Base-by-base conservation (phyloP, 2,329 filamentous ascomycete genomes). In the Stagonosporopsis cucurbitacearum region DNA sequence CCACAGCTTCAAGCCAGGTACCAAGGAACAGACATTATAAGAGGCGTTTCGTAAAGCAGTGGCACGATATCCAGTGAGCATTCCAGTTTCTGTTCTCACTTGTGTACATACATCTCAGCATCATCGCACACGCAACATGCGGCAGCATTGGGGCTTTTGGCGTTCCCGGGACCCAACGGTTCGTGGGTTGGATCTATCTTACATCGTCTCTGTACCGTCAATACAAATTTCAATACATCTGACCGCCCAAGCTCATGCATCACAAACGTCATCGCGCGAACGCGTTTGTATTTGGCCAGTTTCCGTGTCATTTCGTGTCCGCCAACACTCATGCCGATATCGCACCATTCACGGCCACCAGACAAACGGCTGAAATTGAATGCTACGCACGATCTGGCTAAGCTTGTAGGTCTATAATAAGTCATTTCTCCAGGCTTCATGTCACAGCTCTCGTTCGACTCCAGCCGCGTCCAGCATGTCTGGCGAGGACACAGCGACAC, bases 51-150 rank as follows among this genome's bases (percentile, higher is more conserved):
- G 52, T 40, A 55, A 57, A 57, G 54, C 40, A 54, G 39, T 57
- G 45, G 53, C 42, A 59, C 50, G 48, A 64, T 56, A 59, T 64
- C 59, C 39, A 61, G 58, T 62, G 59, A 62, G 57, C 58, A 62
- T 53, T 55, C 59, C 57, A 25, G 36, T 58, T 63, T 56, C 26
- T 50, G 33, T 63, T 65, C 55, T 51, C 54, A 56, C 54, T 47
- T 60, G 54, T 66, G 59, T 67, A 68, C 57, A 66, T 68, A 67
- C 54, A 65, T 58, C 58, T 39, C 51, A 60, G 55, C 58, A 66
- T 66, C 20, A 44, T 54, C 58, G 51, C 33, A 25, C 23, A 43
- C 33, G 47, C 43, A 32, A 57, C 39, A 43, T 54, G 51, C 59
- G 50, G 60, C 50, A 62, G 64, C 62, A 67, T 63, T 20, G 50